Evolutionary conservation across 2,329 filamentous ascomycete species (phyloP).

Genomic region (Alternaria novae-zelandiae): DNA sequence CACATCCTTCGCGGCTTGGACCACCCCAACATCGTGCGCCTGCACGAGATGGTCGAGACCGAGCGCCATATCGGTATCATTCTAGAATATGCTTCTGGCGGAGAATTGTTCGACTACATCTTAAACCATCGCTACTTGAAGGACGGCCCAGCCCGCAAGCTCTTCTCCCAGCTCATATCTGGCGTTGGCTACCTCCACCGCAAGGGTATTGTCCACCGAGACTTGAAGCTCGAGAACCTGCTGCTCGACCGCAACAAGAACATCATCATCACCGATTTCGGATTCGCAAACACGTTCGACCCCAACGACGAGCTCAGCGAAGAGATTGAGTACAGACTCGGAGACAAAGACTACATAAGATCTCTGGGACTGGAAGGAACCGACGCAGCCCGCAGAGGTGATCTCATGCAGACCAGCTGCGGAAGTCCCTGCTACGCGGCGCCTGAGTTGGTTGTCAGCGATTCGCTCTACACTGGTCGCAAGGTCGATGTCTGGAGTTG

Average conservation of each 20-base stretch:
- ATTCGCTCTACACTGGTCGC: slow-evolving; percentile 93
- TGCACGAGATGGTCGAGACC: slow-evolving; percentile 99
- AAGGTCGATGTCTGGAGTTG: slow-evolving; percentile 99
- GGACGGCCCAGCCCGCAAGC: slow-evolving; percentile 83
- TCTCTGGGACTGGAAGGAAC: slow-evolving; percentile 81
- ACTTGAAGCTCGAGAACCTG: slow-evolving; percentile 95
- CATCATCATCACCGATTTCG: slow-evolving; percentile 99
- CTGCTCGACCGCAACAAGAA: slow-evolving; percentile 95
- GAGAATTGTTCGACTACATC: slow-evolving; percentile 98
- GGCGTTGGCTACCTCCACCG: slow-evolving; percentile 98
- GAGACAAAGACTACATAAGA: slow-evolving; percentile 88
- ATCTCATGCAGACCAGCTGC: slow-evolving; percentile 98
- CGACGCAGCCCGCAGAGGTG: slow-evolving; percentile 81
- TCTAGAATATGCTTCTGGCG: slow-evolving; percentile 95
- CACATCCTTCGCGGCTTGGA: slow-evolving; percentile 85
- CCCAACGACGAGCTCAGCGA: slow-evolving; percentile 84
- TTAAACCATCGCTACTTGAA: slow-evolving; percentile 96
- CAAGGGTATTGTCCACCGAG: slow-evolving; percentile 96
- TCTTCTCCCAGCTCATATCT: slow-evolving; percentile 95
- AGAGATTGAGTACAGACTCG: slow-evolving; percentile 86
- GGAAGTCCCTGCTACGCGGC: slow-evolving; percentile 98
- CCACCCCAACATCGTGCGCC: slow-evolving; percentile 93
- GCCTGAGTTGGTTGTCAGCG: slow-evolving; percentile 94
- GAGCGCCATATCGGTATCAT: slow-evolving; percentile 98
- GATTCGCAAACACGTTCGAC: slow-evolving; percentile 97